Base-by-base conservation (phyloP, 2,329 filamentous ascomycete genomes). In the Penicillium oxalicum region DNA sequence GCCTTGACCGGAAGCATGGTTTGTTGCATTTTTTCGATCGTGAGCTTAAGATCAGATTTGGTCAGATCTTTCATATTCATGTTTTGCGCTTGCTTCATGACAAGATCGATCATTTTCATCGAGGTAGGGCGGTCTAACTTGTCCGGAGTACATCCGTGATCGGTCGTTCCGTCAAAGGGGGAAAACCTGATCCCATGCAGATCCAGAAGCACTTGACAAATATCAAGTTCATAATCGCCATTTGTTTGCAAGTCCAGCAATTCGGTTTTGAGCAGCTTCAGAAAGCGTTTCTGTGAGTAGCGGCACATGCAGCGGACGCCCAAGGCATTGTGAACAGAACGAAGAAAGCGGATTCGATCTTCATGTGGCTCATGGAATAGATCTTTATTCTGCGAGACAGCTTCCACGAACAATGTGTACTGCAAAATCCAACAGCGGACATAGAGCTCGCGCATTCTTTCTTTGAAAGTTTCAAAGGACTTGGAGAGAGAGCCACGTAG, bases 21-120 rank as follows among this genome's bases (percentile, higher is more conserved):
- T 57, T 88, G 84, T 65, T 97, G 91, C 70, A 98, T 88, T 58
- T 91, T 90, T 50, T 98, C 93, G 50, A 98, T 93, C 0, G 90
- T 89, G 12, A 78, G 82, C 65, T 91, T 94, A 46, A 98, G 75
- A 48, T 97, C 89, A 12, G 90, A 93, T 66, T 95, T 97, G 12
- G 90, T 81, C 13, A 97, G 73, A 56, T 97, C 93, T 61, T 91
- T 95, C 73, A 95, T 87, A 24, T 88, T 84, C 75, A 96, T 85
- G 52, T 87, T 84, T 43, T 85, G 84, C 2, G 88, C 88, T 49
- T 96, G 82, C 33, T 81, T 75, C 62, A 94, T 85, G 34, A 97
- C 81, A 61, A 91, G 87, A 53, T 95, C 87, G 9, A 95, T 82
- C 41, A 96, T 78, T 54, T 86, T 83, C 61, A 91, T 78, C 0